Base-by-base conservation (phyloP, 1,139 yeast species). In the Protomyces pachydermus region DNA sequence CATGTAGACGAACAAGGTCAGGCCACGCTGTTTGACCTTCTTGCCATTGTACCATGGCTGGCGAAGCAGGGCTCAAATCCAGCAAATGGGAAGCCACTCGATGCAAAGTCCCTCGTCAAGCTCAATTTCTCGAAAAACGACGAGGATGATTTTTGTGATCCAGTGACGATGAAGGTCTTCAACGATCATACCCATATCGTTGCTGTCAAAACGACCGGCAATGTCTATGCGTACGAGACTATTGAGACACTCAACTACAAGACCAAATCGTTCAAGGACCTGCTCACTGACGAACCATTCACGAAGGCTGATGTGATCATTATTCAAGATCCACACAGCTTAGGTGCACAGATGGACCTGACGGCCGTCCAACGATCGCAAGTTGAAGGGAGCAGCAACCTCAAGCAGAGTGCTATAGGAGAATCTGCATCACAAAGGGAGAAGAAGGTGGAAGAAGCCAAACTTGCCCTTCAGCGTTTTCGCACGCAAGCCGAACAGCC, bases 111-210 rank as follows among this genome's bases (percentile, higher is more conserved):
- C 38, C 69, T 76, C 39, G 68, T 71, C 35, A 70, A 73, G 65
- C 70, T 76, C 51, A 68, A 71, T 32, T 68, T 76, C 50, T 67
- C 71, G 2, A 69, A 68, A 61, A 73, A 74, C 57, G 70, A 68
- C 8, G 72, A 71, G 3, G 76, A 74, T 25, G 66, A 68, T 39
- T 73, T 69, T 56, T 72, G 72, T 51, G 78, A 72, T 67, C 78
- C 76, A 3, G 74, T 74, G 57, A 73, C 76, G 32, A 69, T 71
- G 68, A 73, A 74, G 65, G 74, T 72, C 58, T 74, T 75, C 66
- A 72, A 68, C 55, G 66, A 70, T 18, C 65, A 67, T 58, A 71
- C 73, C 42, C 71, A 70, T 28, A 73, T 72, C 5, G 77, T 75
- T n/a, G 71, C 72, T 10, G 69, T 76, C 34, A 65, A 68, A 54